phyloP scores from a whole-genome alignment of 2,329 filamentous ascomycete genomes.

The Sclerotinia subarctica region DNA sequence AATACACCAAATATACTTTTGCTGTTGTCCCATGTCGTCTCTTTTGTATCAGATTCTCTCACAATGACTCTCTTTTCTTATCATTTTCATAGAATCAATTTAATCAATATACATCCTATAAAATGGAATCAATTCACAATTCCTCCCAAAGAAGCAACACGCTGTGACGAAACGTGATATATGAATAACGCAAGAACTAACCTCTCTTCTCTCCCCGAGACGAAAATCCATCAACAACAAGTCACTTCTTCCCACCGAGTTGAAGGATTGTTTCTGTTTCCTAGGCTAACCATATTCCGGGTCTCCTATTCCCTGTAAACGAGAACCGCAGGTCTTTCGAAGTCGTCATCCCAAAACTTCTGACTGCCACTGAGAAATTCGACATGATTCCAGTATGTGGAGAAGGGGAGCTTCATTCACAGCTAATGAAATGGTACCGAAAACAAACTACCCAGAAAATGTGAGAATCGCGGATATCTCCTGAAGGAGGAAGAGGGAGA shows the following conservation, averaged over 20 bases:
- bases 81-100: neutral
- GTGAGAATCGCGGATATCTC: slow-evolving; percentile 44
- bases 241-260: slow-evolving; percentile 51
- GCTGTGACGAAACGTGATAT: neutral
- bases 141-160: slow-evolving; percentile 11
- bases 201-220: slow-evolving; percentile 36
- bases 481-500: slow-evolving; percentile 50
- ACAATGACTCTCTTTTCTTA: neutral
- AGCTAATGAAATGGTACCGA: slow-evolving; percentile 44
- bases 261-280: slow-evolving; percentile 61
- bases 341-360: slow-evolving; percentile 52
- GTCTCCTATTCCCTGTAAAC: slow-evolving; percentile 49
- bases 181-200: neutral
- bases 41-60: neutral
- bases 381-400: slow-evolving; percentile 52
- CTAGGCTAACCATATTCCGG: slow-evolving; percentile 52
- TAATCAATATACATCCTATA: neutral
- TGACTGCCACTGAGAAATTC: slow-evolving; percentile 51
- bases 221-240: slow-evolving; percentile 54
- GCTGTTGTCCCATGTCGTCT: neutral
- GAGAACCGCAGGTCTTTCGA: slow-evolving; percentile 52
- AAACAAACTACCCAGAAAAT: slow-evolving; percentile 41
- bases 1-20: neutral
- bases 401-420: slow-evolving; percentile 47
- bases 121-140: neutral